phyloP scores from a whole-genome alignment of 2,329 filamentous ascomycete species.

The Calonectria naviculata region DNA sequence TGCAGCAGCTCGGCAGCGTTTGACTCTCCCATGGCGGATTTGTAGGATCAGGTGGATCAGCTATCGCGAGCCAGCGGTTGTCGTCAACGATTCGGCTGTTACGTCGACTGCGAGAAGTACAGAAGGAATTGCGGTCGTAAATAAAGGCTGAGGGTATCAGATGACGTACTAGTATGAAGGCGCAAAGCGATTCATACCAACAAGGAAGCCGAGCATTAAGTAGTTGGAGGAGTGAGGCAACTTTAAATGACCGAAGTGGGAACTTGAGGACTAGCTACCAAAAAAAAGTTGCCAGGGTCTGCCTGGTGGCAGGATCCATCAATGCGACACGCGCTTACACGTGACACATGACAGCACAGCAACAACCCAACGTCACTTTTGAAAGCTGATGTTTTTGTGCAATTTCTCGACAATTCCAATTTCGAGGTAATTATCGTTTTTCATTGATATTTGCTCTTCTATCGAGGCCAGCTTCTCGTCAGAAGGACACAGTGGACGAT shows the following conservation, averaged over 20 bases:
- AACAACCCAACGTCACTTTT: background rate
- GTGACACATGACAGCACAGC: background rate
- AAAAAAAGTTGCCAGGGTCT: conserved; percentile 11
- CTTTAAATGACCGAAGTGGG: background rate
- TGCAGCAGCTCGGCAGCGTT: conserved; percentile 61
- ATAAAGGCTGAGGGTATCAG: background rate
- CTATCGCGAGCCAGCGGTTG: background rate
- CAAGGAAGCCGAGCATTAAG: background rate
- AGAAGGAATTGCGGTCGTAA: too few relatives aligned
- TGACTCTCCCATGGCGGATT: conserved; percentile 42
- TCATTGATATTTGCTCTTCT: too few relatives aligned
- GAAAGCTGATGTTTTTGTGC: background rate
- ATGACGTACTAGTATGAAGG: background rate
- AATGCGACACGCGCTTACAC: conserved; percentile 12
- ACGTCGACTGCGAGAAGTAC: background rate
- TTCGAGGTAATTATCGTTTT: too few relatives aligned
- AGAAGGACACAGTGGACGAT: too few relatives aligned
- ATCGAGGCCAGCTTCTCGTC: too few relatives aligned
- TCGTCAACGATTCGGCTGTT: background rate
- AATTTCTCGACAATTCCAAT: too few relatives aligned
- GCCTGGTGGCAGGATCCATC: background rate
- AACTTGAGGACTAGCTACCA: background rate
- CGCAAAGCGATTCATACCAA: background rate
- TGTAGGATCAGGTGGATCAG: background rate
- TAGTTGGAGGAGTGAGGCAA: background rate